Conservation (phyloP, 495 filamentous ascomycete species). For the Penicillium coffeae region DNA sequence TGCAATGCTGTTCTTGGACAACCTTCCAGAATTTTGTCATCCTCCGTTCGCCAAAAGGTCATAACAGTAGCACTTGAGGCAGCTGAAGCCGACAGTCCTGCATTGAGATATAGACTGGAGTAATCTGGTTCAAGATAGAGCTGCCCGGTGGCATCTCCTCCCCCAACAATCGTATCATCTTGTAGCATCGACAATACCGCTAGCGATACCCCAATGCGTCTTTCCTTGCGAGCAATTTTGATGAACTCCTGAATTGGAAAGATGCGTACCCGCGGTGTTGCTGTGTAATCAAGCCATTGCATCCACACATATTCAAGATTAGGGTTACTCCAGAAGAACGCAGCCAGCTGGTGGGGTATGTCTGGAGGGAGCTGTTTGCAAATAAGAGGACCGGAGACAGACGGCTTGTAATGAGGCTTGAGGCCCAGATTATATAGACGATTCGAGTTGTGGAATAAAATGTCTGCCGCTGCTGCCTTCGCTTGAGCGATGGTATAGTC, state of each 20-base stretch:
- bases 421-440: constrained; percentile 54
- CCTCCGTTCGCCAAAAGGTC: constrained; percentile 51
- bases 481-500: constrained; percentile 60
- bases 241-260: constrained; percentile 65
- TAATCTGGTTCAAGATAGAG: constrained; percentile 61
- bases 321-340: constrained; percentile 25
- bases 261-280: constrained; percentile 61
- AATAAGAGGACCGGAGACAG: neutral
- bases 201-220: constrained; percentile 52
- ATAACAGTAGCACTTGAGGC: constrained; percentile 52
- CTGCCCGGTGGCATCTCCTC: constrained; percentile 49
- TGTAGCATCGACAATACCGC: constrained; percentile 56
- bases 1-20: constrained; percentile 60
- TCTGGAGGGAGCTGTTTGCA: neutral
- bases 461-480: constrained; percentile 50
- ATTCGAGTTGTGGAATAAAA: constrained; percentile 71
- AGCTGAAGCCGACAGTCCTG: constrained; percentile 30
- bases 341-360: constrained; percentile 12
- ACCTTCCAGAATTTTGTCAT: constrained; percentile 24
- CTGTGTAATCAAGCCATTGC: constrained; percentile 79
- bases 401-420: constrained; percentile 6
- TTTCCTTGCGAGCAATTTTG: constrained; percentile 49
- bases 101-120: constrained; percentile 49
- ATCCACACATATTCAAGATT: constrained; percentile 59
- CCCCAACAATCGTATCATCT: constrained; percentile 33